Percentiles rank a stretch among this genome's conserved stretches.
Evolutionary conservation across 148 eudicot species (phyloP).

Genomic region (Limonium bicolor): DNA sequence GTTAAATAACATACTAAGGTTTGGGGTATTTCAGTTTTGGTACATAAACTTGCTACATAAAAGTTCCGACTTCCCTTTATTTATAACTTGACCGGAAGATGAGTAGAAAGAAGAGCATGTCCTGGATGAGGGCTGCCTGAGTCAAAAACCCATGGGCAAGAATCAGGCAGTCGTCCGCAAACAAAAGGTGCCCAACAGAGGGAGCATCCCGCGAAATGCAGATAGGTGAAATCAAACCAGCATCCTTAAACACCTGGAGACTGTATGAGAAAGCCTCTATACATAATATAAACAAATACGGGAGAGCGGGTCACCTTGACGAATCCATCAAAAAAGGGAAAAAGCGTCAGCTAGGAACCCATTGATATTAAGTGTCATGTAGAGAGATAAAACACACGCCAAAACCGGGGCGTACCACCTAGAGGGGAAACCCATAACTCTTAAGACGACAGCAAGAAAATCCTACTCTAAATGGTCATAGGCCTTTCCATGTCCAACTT

Average conservation of each 20-base stretch:
- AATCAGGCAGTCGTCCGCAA: neutral
- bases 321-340: neutral
- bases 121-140: no score
- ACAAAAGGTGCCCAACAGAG: neutral
- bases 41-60: no score
- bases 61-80: no score
- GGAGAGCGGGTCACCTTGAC: neutral
- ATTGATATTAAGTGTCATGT: neutral
- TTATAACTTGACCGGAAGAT: no score
- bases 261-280: neutral
- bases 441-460: neutral
- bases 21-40: no score
- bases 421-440: neutral
- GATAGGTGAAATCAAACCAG: neutral
- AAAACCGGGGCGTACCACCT: neutral
- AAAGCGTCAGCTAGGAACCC: neutral
- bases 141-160: no score
- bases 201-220: neutral
- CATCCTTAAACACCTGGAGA: neutral
- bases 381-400: neutral
- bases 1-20: no score
- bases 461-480: neutral
- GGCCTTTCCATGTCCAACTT: neutral
- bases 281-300: neutral
- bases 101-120: no score